Base-by-base conservation (phyloP, 2,329 filamentous ascomycete genomes). In the Neophaeococcomyces aloes region DNA sequence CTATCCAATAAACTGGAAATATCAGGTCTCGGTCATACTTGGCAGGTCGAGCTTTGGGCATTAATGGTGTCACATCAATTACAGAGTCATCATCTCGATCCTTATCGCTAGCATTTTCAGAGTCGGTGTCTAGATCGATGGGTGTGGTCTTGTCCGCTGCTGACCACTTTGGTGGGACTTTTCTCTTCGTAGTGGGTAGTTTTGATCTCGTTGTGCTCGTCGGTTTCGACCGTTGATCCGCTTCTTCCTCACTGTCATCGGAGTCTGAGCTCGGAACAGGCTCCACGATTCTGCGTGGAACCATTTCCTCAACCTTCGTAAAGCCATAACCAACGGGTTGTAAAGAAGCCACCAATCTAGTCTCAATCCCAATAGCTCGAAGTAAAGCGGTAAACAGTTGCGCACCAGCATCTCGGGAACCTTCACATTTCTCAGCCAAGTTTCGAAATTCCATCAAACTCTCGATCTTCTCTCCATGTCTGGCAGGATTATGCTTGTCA, bases 1-100 rank as follows among this genome's bases (percentile, higher is more conserved):
- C 91, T 0, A 83, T 83, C 91, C 91, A 98, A 61, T 96, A 96
- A 39, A 84, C 82, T 1, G 91, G 88, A 52, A 81, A 91, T 2
- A 80, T 76, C 21, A 95, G 70, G 53, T 94, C 87, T 15, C 73
- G 70, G 54, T 94, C 86, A 54, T 81, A 84, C 42, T 72, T 69
- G 21, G 50, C 35, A 29, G 50, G 45, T 46, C 69, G 71, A 38
- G 57, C 59, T 5, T 53, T 56, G 30, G 61, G 63, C 52, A 65
- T 72, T 39, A 61, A 63, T 4, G 67, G 63, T 2, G 63, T 62
- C 15, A 81, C 52, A 44, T 82, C 76, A 6, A 81, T 62, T 1
- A 79, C 65, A 0, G 76, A 76, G 6, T 78, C 70, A 39, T 79
- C 72, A 43, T 78, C 75, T 37, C 72, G 75, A 39, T 77, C 64